These are phyloP conservation scores for Panellus pusillus DNA, from an alignment of 768 basidiomycete species.

Conservation along the genomic window DNA sequence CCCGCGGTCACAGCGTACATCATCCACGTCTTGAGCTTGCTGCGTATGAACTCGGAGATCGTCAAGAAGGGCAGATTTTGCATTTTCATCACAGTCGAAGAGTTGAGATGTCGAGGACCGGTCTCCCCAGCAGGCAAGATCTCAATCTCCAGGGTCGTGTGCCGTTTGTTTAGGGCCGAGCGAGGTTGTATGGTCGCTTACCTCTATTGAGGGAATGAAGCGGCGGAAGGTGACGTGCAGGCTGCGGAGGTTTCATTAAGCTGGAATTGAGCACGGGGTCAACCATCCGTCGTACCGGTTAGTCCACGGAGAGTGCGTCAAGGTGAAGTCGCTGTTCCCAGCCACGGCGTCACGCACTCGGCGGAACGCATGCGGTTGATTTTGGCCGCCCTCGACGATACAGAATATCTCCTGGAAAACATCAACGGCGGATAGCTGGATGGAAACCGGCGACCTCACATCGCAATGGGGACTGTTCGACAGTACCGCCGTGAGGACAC, in stretches of 20 bases:
- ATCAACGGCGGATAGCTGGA: constrained; percentile 14
- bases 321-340: constrained; percentile 62
- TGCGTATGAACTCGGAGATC: constrained; percentile 83
- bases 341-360: constrained; percentile 75
- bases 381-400: constrained; percentile 74
- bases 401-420: constrained; percentile 73
- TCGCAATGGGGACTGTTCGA: constrained; percentile 65
- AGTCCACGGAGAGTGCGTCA: constrained; percentile 81
- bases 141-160: constrained; percentile 58
- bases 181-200: constrained; percentile 34
- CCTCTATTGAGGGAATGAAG: constrained; percentile 76
- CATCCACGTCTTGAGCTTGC: constrained; percentile 81
- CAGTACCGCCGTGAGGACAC: constrained; percentile 67
- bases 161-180: constrained; percentile 9
- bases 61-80: constrained; percentile 78
- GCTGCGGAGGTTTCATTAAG: constrained; percentile 36
- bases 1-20: constrained; percentile 51
- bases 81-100: constrained; percentile 63
- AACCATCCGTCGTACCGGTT: constrained; percentile 55
- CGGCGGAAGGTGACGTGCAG: constrained; percentile 75
- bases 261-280: constrained; percentile 4
- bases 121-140: constrained; percentile 80
- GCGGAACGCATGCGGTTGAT: constrained; percentile 69
- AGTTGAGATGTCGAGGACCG: constrained; percentile 74
- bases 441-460: constrained; percentile 34